These are phyloP conservation scores for Papiliotrema terrestris DNA, from an alignment of 1,284 basidiomycete species.

Conservation along the genomic window DNA sequence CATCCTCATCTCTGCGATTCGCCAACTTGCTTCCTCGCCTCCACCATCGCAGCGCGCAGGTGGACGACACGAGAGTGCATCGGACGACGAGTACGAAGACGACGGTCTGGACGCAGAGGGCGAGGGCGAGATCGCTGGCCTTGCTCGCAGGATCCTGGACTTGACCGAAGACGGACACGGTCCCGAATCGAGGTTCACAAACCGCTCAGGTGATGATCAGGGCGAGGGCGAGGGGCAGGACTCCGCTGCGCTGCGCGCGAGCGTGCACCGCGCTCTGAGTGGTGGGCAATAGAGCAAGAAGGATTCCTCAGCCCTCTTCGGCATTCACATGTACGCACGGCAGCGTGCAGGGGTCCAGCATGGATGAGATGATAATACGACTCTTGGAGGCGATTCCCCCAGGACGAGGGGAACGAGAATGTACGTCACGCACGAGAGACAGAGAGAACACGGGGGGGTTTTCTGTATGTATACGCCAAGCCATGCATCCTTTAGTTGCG, in stretches of 20 bases:
- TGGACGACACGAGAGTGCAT: conserved; percentile 52
- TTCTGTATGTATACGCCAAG: neutral
- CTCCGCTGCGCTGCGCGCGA: conserved; percentile 42
- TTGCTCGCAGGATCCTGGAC: conserved; percentile 79
- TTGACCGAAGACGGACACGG: conserved; percentile 67
- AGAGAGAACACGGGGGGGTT: neutral
- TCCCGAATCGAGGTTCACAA: conserved; percentile 5
- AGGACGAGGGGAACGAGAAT: too few relatives aligned
- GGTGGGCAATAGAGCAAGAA: conserved; percentile 9
- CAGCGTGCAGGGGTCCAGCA: too few relatives aligned
- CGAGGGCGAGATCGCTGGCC: conserved; percentile 68
- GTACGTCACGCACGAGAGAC: neutral
- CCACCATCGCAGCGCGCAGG: conserved; percentile 67
- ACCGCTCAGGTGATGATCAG: conserved; percentile 8
- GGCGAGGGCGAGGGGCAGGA: conserved; percentile 22
- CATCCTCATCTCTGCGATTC: conserved; percentile 77
- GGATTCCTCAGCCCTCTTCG: too few relatives aligned
- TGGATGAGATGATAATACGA: too few relatives aligned
- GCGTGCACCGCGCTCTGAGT: conserved; percentile 43
- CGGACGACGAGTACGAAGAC: conserved; percentile 67
- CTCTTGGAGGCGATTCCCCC: too few relatives aligned
- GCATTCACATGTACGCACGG: too few relatives aligned
- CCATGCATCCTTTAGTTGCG: too few relatives aligned
- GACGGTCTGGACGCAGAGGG: conserved; percentile 58
- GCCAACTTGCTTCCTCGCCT: conserved; percentile 70